Percentiles rank a stretch among this genome's conserved stretches.
Evolutionary conservation across 2,329 filamentous ascomycete species (phyloP).

Genomic region (Penicillium freii): DNA sequence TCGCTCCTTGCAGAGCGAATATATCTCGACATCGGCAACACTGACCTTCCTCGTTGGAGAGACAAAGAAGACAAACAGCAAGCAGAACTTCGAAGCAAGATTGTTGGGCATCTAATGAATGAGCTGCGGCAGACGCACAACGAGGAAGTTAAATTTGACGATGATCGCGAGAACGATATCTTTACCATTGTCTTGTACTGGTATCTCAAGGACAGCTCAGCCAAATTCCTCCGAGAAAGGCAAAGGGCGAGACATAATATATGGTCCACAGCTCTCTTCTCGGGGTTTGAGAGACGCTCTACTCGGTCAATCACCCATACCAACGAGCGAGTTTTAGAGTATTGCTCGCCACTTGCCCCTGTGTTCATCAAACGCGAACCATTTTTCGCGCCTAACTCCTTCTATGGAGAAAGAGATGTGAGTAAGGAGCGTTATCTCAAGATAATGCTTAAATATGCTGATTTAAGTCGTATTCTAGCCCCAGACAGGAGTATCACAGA

Average conservation of each 20-base stretch:
- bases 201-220: not conserved
- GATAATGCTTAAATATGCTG: not conserved
- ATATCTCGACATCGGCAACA: not conserved
- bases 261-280: not conserved
- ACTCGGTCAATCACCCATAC: not conserved
- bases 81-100: not conserved
- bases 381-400: not conserved
- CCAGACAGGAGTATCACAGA: not conserved
- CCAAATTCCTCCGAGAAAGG: not conserved
- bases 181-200: not conserved
- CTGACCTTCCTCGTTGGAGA: not conserved
- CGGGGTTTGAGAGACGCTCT: not conserved
- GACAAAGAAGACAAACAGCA: not conserved
- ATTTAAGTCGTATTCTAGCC: not conserved
- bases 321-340: not conserved
- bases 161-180: not conserved
- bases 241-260: not conserved
- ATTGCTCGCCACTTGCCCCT: not conserved
- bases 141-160: not conserved
- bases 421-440: not conserved
- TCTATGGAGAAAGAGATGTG: not conserved
- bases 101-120: not conserved
- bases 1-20: not conserved
- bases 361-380: not conserved
- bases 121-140: not conserved